Base-by-base conservation (phyloP, 2,329 filamentous ascomycete species). In the Pezicula carpinea region DNA sequence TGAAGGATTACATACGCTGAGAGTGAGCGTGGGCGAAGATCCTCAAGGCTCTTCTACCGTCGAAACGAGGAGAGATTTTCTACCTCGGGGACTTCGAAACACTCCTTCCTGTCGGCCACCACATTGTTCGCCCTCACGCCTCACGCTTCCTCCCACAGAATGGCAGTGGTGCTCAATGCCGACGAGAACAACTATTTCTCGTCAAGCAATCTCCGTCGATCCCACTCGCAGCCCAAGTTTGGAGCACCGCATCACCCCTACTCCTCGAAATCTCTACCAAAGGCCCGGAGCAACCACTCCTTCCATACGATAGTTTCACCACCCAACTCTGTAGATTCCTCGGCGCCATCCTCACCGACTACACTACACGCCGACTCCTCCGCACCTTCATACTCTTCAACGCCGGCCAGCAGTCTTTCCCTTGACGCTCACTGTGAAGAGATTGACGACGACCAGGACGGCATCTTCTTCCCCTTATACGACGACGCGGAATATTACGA, bases 341-440 rank as follows among this genome's bases (percentile, higher is more conserved):
- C 79, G 3, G 66, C 70, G 2, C 70, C 76, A n/a, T 79, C 79
- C 0, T 82, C 79, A 26, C 79, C 80, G 21, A 70, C 70, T 44
- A 73, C 73, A 13, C 52, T 73, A 31, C 72, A 74, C 46, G 69
- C 68, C 46, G 77, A 79, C 52, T 79, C 69, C 62, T 39, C 69
- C 18, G 69, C 75, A 60, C 73, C 75, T 4, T 83, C 82, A 2
- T 79, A 75, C 60, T 71, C 74, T 19, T 85, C 83, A 2, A 86
- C 82, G 3, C 77, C 82, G 4, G 75, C 77, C 15, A 83, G 80
- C 57, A 84, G 77, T 55, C 66, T 64, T 77, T 83, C 22, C 76
- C 90, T 39, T 77, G 89, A 54, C 89, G 96, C 96, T 68, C 96
- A 96, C 63, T 78, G 96, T 39, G 95, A 89, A 13, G 88, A 97